A percentile compares a stretch with the other conserved stretches of the same genome.
Evolutionary conservation across 306 rosid genomes (phyloP).

Genomic region (Alnus rubra): DNA sequence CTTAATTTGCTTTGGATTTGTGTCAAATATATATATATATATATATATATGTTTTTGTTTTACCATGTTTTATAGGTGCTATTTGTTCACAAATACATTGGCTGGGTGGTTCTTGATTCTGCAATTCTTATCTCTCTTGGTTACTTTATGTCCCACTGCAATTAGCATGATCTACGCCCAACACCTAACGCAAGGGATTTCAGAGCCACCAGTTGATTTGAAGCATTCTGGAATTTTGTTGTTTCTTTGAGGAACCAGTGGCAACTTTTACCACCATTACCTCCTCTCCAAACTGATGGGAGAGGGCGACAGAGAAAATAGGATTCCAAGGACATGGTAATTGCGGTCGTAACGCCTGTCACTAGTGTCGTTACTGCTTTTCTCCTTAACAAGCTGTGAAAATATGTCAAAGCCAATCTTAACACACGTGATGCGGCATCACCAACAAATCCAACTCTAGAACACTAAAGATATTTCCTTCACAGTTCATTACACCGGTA

Average conservation of each 20-base stretch:
- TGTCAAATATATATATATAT: no score
- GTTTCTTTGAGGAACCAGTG: conserved; percentile 59
- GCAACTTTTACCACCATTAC: conserved; percentile 82
- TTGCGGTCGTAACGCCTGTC: no score
- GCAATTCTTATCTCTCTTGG: conserved; percentile 51
- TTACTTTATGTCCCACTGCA: conserved; percentile 46
- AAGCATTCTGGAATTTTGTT: conserved; percentile 45
- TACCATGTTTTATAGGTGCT: conserved; percentile 47
- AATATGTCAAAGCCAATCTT: no score
- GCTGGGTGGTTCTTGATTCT: conserved; percentile 48
- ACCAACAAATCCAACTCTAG: no score
- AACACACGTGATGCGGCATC: no score
- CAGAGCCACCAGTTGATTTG: conserved; percentile 55
- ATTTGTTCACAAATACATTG: conserved; percentile 77
- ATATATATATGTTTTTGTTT: not conserved
- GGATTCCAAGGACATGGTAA: conserved; percentile 43
- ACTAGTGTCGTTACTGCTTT: no score
- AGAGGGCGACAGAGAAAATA: conserved; percentile 60
- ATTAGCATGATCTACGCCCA: conserved; percentile 59
- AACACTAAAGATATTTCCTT: no score
- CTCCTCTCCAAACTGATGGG: conserved; percentile 60
- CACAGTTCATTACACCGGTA: no score
- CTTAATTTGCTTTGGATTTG: not conserved
- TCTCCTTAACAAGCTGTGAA: no score
- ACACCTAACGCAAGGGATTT: conserved; percentile 48